Evolutionary conservation across 345 rosid genomes (phyloP), one percentile per base, ranked within the genome.

Genomic region (Citrus unshiu): DNA sequence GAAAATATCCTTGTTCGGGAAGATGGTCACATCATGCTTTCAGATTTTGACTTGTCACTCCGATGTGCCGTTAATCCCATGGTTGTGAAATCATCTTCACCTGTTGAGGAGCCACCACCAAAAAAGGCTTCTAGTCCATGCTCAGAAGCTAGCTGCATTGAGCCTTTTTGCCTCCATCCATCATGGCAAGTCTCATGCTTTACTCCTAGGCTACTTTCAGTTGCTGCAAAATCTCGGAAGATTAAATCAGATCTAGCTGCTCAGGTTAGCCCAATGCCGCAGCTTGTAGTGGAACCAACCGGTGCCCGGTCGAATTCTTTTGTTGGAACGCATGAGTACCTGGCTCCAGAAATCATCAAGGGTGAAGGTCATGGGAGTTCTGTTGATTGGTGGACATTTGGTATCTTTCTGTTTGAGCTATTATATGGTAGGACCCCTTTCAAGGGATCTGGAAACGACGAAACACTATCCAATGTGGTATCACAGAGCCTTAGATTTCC

Each of bases 301-400:
- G 77, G 83, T 62, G 97, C 94, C 9, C 81, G 97, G 60, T 92
- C 97, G 9, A 92, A 92, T 83, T 92, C 97, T 72, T 92, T 92
- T 73, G 97, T 92, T 0, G 97, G 97, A 60, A 91, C 95, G 10
- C 91, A 91, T 30, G 97, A 92, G 76, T 92, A 92, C 85, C 87
- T 92, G 61, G 93, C 94, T 54, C 97, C 97, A 9, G 97, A 92
- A 80, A 92, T 92, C 76, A 85, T 92, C 89, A 91, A 91, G 81
- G 90, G 92, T 12, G 93, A 92, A 68, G 95, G 93, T 62, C 97
- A 92, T 77, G 97, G 97, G 70, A 90, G 87, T 77, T 88, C 97
- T 22, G 97, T 92, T 60, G 97, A 92, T 77, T 92, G 97, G 97
- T 92, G 97, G 94, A 92, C 91, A 5, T 90, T 87, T n/a, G 97